Evolutionary conservation across 106 monocot genomes (phyloP), one percentile per base, ranked within the genome.

Genomic region (Alisma plantagoaquatica): DNA sequence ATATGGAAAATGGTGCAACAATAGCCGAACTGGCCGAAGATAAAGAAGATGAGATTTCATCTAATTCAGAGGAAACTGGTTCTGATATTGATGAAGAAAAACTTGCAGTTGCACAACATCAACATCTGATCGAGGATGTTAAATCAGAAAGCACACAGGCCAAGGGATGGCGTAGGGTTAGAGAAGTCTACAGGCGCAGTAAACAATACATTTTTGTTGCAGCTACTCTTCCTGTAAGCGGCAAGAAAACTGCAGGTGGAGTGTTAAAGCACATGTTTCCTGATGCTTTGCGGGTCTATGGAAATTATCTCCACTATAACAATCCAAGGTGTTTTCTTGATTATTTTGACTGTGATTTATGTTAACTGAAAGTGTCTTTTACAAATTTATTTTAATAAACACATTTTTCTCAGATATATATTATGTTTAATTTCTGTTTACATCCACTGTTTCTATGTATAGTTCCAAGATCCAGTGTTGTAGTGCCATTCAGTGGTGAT

Each of bases 161-260:
- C 22, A 96, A 66, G 70, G 82, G 77, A 26, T 90, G 89, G 89
- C 81, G 82, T 26, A 85, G 98, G 50, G 79, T 78, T 47, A 82
- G 82, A 76, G 62, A 89, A 71, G 42, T 82, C 29, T 98, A 98
- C 53, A 76, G 2, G 28, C 84, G 90, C 22, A 98, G 90, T 62
- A 98, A 98, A 66, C 98, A 98, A 33, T 98, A 98, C 33, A 71
- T 98, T 22, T 98, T 90, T 75, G 76, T 98, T 57, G 96, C 96
- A 49, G 96, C 96, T 6, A 98, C 96, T 35, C 83, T 98, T 65
- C 96, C 96, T 43, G 68, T 44, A 61, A 98, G 60, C 59, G 96
- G 96, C 24, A 98, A 98, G 65, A 90, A 75, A 63, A 98, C 96
- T 56, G 89, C 96, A 52, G 89, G 96, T 38, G 96, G 96, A 27